These are phyloP conservation scores for Ascochyta clinopodiicola DNA, from an alignment of 2,329 filamentous ascomycete species.

Conservation along the genomic window DNA sequence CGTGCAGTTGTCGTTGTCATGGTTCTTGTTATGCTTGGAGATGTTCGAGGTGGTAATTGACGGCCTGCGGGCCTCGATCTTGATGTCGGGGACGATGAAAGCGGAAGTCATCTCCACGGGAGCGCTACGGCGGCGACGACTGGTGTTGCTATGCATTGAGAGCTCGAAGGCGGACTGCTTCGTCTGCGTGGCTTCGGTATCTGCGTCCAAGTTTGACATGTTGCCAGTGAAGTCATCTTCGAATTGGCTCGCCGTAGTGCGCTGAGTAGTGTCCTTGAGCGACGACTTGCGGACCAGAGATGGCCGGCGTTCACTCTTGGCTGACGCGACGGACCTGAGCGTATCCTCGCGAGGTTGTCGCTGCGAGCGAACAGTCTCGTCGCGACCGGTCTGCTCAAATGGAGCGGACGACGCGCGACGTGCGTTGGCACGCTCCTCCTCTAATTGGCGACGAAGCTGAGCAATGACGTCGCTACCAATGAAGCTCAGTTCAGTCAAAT, in stretches of 20 bases:
- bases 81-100: conserved; percentile 70
- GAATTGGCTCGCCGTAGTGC: conserved; percentile 38
- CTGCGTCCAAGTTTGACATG: conserved; percentile 34
- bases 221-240: conserved; percentile 47
- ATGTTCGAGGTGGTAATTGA: conserved; percentile 27
- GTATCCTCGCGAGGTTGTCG: conserved; percentile 51
- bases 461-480: conserved; percentile 61
- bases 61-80: conserved; percentile 50
- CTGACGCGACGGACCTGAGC: conserved; percentile 45
- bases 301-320: conserved; percentile 48
- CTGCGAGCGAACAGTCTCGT: conserved; percentile 49
- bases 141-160: conserved; percentile 58
- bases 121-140: conserved; percentile 57
- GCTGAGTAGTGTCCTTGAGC: conserved; percentile 57
- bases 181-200: conserved; percentile 39
- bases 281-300: conserved; percentile 61
- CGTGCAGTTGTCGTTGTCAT: conserved; percentile 63
- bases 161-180: conserved; percentile 37
- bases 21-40: conserved; percentile 48
- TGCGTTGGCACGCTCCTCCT: conserved; percentile 59
- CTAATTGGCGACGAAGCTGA: conserved; percentile 61
- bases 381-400: conserved; percentile 39
- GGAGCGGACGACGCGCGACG: conserved; percentile 36
- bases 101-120: conserved; percentile 67
- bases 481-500: conserved; percentile 62